Percentiles rank a stretch among this genome's conserved stretches.
These are phyloP conservation scores for Marasmius tenuissimus DNA, from an alignment of 1,284 basidiomycete genomes.

Conservation along the genomic window DNA sequence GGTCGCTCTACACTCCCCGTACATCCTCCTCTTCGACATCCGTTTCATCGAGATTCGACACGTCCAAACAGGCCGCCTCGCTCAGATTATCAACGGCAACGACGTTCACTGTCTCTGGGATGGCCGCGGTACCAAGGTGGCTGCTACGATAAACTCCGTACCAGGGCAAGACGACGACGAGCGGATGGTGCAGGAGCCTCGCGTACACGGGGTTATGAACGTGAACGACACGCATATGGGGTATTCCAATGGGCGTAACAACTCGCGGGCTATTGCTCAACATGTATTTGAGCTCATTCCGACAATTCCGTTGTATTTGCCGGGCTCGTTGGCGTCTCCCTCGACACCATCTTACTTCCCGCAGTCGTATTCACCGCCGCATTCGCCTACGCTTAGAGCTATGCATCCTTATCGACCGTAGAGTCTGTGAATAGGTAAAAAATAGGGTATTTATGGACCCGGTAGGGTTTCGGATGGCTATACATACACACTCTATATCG, in stretches of 20 bases:
- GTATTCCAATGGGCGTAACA: slow-evolving; percentile 22
- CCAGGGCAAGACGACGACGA: slow-evolving; percentile 24
- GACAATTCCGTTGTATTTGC: slow-evolving; percentile 58
- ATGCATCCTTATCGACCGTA: not conserved
- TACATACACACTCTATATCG: no score
- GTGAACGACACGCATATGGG: slow-evolving; percentile 31
- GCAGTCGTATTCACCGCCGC: slow-evolving; percentile 52
- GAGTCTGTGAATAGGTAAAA: no score
- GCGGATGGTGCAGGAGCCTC: slow-evolving; percentile 46
- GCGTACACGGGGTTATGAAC: slow-evolving; percentile 65
- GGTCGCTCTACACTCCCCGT: slow-evolving; percentile 80
- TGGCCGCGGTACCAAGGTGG: slow-evolving; percentile 58
- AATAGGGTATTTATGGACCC: no score
- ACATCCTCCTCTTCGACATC: slow-evolving; percentile 77
- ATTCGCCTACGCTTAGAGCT: slow-evolving; percentile 41
- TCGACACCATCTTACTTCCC: slow-evolving; percentile 62
- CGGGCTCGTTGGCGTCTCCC: slow-evolving; percentile 62
- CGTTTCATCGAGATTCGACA: slow-evolving; percentile 85
- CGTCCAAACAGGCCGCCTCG: slow-evolving; percentile 81
- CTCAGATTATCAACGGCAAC: slow-evolving; percentile 87
- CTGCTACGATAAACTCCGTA: slow-evolving; percentile 36
- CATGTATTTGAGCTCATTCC: slow-evolving; percentile 68
- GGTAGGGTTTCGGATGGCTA: no score
- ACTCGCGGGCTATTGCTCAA: slow-evolving; percentile 41
- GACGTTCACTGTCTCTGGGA: slow-evolving; percentile 91